These are phyloP conservation scores for Aspergillus saccharolyticus DNA, from an alignment of 495 filamentous ascomycete genomes.

Conservation along the genomic window DNA sequence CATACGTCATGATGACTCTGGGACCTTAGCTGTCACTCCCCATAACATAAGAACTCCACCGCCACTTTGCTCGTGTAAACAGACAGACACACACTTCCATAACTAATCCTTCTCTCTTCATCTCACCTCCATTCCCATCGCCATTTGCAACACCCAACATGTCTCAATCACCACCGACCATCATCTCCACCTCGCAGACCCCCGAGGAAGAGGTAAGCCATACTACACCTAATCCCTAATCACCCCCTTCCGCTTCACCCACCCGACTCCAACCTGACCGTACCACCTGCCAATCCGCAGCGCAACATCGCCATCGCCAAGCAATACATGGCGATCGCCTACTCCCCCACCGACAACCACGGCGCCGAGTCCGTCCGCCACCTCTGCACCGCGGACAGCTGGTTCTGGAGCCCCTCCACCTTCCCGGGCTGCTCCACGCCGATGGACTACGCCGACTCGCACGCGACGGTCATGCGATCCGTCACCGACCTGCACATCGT, in stretches of 20 bases:
- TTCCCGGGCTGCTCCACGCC: constrained; percentile 11
- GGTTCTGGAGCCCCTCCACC: constrained; percentile 9
- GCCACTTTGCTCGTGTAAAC: neutral
- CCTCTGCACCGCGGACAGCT: constrained; percentile 6
- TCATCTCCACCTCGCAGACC: neutral
- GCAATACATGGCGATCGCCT: constrained; percentile 10
- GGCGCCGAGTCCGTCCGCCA: constrained; percentile 10
- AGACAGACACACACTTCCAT: neutral
- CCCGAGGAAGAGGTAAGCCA: constrained; percentile 2
- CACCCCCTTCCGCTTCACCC: neutral
- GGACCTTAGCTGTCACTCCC: neutral
- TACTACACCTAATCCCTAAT: no score
- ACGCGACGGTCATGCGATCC: constrained; percentile 5
- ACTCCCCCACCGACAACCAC: constrained; percentile 7
- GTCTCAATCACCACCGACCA: neutral
- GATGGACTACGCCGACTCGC: constrained; percentile 13
- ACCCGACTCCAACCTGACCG: neutral
- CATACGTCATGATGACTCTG: neutral
- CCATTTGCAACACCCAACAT: neutral
- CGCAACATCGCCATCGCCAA: neutral
- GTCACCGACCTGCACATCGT: constrained; percentile 11
- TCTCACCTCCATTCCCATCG: neutral
- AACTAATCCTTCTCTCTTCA: neutral
- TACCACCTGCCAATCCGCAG: neutral
- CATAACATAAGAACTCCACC: neutral